phyloP scores from a whole-genome alignment of 2,329 filamentous ascomycete species.

The Rugonectria rugulosa region DNA sequence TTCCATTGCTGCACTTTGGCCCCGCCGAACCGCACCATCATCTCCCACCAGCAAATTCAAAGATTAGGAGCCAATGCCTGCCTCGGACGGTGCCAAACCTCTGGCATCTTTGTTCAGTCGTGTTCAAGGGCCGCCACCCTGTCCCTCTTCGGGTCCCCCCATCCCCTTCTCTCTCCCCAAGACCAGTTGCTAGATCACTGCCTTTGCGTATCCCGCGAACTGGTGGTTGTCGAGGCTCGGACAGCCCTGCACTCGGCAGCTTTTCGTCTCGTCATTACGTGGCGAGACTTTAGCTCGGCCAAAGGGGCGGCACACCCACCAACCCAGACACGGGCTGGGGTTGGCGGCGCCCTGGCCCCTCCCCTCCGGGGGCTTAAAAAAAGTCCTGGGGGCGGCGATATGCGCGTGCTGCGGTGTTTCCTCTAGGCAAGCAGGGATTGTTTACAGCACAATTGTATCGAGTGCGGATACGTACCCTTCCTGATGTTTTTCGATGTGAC shows the following conservation, averaged over 20 bases:
- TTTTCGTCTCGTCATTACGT: conserved; percentile 37
- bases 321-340: conserved; percentile 30
- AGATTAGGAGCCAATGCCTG: conserved; percentile 16
- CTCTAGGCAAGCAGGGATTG: conserved; percentile 8
- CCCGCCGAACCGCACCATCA: conserved; percentile 35
- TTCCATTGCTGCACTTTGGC: conserved; percentile 19
- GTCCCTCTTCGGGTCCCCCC: background rate
- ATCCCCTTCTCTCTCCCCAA: background rate
- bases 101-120: conserved; percentile 19
- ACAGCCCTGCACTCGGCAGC: conserved; percentile 16
- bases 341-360: conserved; percentile 31
- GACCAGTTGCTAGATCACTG: conserved; percentile 11
- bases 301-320: conserved; percentile 40
- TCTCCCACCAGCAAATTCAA: conserved; percentile 28
- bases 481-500: conserved; percentile 19
- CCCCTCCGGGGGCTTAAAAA: conserved; percentile 26
- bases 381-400: conserved; percentile 21
- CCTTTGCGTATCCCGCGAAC: conserved; percentile 12
- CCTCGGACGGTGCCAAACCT: conserved; percentile 23
- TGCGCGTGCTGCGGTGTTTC: conserved; percentile 21
- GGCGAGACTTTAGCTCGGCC: conserved; percentile 38
- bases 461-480: conserved; percentile 14
- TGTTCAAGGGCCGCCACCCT: background rate
- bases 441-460: no score
- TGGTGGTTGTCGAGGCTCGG: conserved; percentile 20